Evolutionary conservation across 164 flowering plant genomes (phyloP).

Genomic region (Aristolochia contorta): DNA sequence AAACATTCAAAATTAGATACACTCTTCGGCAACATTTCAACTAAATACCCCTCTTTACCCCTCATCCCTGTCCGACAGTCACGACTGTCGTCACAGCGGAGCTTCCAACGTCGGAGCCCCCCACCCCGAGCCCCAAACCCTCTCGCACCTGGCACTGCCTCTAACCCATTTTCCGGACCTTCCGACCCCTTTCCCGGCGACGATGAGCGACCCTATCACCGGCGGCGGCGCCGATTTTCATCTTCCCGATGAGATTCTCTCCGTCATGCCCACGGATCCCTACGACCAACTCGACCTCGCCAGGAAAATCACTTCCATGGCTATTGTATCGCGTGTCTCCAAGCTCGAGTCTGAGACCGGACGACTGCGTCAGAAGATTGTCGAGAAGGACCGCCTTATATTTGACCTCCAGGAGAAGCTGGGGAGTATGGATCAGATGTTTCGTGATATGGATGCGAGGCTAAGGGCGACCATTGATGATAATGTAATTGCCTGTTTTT

Average conservation of each 20-base stretch:
- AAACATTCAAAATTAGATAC: no score
- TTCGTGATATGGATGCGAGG: slow-evolving; percentile 38
- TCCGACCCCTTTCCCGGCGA: no score
- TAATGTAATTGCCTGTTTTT: slow-evolving; percentile 51
- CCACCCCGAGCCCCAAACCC: no score
- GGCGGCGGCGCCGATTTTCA: slow-evolving; percentile 39
- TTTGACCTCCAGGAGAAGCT: slow-evolving; percentile 55
- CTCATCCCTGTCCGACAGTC: no score
- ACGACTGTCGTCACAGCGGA: no score
- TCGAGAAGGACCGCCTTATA: slow-evolving; percentile 57
- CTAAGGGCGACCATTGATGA: slow-evolving; percentile 46
- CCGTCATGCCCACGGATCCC: slow-evolving; percentile 86
- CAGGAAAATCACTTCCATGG: slow-evolving; percentile 88
- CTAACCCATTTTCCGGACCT: no score
- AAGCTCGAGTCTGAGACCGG: slow-evolving; percentile 60
- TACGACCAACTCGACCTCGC: slow-evolving; percentile 94
- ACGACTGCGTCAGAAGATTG: slow-evolving; percentile 37
- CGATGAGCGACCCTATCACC: slow-evolving; percentile 12
- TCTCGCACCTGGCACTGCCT: no score
- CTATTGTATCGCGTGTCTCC: slow-evolving; percentile 89
- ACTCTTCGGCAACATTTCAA: no score
- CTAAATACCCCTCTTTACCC: no score
- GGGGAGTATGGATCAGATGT: slow-evolving; percentile 24
- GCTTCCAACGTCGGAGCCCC: no score
- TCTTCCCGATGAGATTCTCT: slow-evolving; percentile 59